Evolutionary conservation across 257 asterid species (phyloP).

Genomic region (Nicotiana attenuata): DNA sequence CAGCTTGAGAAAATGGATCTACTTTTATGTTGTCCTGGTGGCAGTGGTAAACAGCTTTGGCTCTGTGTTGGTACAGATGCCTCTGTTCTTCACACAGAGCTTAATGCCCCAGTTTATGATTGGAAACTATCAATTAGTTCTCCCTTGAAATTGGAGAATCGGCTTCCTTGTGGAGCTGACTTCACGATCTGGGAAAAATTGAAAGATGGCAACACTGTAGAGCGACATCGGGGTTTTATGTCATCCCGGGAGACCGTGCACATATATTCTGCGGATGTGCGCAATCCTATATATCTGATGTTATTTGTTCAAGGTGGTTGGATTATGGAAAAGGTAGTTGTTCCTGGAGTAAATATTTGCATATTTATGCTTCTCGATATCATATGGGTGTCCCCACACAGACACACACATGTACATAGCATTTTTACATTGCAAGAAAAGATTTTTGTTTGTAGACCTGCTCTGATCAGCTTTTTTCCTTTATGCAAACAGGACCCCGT

Average conservation of each 20-base stretch:
- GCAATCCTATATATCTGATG: constrained; percentile 71
- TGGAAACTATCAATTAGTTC: constrained; percentile 91
- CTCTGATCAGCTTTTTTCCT: constrained; percentile 17
- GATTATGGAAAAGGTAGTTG: constrained; percentile 84
- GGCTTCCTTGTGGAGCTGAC: constrained; percentile 89
- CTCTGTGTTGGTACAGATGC: constrained; percentile 85
- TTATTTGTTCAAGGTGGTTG: constrained; percentile 84
- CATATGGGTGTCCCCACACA: not conserved
- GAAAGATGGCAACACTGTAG: constrained; percentile 68
- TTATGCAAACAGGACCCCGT: constrained; percentile 60
- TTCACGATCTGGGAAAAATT: constrained; percentile 67
- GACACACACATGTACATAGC: constrained; percentile 4
- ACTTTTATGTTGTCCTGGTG: constrained; percentile 80
- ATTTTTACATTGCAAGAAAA: not conserved
- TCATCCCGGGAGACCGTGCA: constrained; percentile 78
- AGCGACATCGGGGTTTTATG: constrained; percentile 71
- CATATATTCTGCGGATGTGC: constrained; percentile 78
- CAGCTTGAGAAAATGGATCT: constrained; percentile 87
- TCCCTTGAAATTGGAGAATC: constrained; percentile 87
- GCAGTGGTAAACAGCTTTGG: constrained; percentile 74
- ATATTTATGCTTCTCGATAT: constrained; percentile 6
- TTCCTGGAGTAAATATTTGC: constrained; percentile 11
- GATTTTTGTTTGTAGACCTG: constrained; percentile 1
- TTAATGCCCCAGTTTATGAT: constrained; percentile 82
- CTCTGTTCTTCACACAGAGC: constrained; percentile 87